Base-by-base conservation (phyloP, 2,329 filamentous ascomycete species). In the Parastagonospora avenae region DNA sequence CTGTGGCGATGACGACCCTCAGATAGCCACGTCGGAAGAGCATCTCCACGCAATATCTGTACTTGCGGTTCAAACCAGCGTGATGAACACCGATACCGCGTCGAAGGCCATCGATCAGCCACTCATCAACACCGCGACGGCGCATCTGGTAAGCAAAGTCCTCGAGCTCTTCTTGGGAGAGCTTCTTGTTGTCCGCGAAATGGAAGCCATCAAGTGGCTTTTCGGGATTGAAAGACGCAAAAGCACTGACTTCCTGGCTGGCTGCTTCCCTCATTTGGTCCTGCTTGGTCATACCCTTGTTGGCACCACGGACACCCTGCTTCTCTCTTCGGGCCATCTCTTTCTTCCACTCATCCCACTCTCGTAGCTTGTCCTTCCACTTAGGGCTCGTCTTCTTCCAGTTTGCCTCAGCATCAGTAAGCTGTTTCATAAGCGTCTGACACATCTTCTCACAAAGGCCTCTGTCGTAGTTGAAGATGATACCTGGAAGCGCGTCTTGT, bases 391-490 rank as follows among this genome's bases (percentile, higher is more conserved):
- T 76, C 42, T 82, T 74, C 61, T 87, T 85, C 77, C 82, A 89
- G 7, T 66, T 60, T 0, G 74, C 57, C 61, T 90, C 87, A 0
- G 82, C 80, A 1, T 76, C 63, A 42, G 79, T 66, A 0, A 92
- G 74, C 50, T 84, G 77, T 0, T 70, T 59, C 1, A 87, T 67
- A 0, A 92, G 60, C 0, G 72, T 62, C 19, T 69, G 59, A 24
- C 83, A 80, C 27, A 88, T 81, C 8, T 71, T 68, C 68, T 91
- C 88, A 61, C 90, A 92, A 28, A 76, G 71, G 1, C 71, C 70
- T 41, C 88, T 84, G 57, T 92, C 87, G 60, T 90, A 93, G 65
- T 90, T 90, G 77, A 93, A 93, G 1, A 92, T 70, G 10, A 93
- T 85, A 0, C 87, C 89, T 0, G 89, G 90, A 1, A 93, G 77